Percentiles rank a stretch among this genome's conserved stretches.
phyloP scores from a whole-genome alignment of 257 asterid genomes.

The Solanum sitiens region DNA sequence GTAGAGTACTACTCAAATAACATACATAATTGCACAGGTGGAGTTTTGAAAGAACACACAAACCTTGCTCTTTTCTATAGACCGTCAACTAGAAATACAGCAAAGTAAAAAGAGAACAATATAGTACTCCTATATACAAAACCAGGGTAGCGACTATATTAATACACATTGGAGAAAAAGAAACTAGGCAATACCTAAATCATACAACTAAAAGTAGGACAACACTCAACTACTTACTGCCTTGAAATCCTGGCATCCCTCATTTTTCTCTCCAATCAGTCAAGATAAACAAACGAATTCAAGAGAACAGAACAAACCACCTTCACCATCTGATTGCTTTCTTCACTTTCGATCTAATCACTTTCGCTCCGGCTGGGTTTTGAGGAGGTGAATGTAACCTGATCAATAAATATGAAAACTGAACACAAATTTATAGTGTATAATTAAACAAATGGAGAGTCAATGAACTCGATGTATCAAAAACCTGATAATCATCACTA shows the following conservation, averaged over 20 bases:
- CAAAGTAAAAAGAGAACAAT: not conserved
- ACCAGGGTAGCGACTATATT: too few relatives aligned
- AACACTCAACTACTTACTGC: not conserved
- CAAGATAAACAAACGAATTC: not conserved
- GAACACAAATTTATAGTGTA: not conserved
- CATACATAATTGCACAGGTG: not conserved
- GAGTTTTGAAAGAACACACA: too few relatives aligned
- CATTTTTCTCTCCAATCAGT: not conserved
- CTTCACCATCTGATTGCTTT: not conserved
- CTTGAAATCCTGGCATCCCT: not conserved
- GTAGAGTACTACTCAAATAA: not conserved
- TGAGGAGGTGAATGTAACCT: constrained; percentile 15
- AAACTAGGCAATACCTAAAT: not conserved
- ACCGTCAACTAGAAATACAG: too few relatives aligned
- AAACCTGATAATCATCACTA: constrained; percentile 20
- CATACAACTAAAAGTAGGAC: not conserved
- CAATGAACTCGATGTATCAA: not conserved
- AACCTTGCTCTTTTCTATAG: not conserved
- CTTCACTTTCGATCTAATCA: constrained; percentile 1
- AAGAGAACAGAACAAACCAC: not conserved
- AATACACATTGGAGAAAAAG: not conserved
- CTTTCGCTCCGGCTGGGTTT: constrained; percentile 37
- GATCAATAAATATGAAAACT: not conserved
- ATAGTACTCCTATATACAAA: too few relatives aligned
- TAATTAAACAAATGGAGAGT: not conserved